Conservation (phyloP, 768 basidiomycete genomes). For the Lactarius deliciosus region DNA sequence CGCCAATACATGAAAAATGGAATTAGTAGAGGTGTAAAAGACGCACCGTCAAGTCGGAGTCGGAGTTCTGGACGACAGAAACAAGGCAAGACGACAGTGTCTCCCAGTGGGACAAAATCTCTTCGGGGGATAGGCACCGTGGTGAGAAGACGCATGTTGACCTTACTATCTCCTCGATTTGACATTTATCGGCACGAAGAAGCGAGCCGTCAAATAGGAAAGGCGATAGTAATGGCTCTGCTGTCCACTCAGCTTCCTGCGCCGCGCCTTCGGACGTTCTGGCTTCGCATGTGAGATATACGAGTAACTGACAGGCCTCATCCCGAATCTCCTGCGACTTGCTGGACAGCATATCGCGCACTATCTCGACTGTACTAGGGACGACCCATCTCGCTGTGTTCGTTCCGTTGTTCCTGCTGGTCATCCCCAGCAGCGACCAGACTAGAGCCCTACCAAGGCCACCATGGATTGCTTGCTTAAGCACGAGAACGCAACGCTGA, state of each 20-base stretch:
- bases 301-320: conserved; percentile 10
- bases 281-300: conserved; percentile 7
- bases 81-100: conserved; percentile 16
- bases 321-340: conserved; percentile 11
- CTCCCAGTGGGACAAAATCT: conserved; percentile 13
- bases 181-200: conserved; percentile 16
- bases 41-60: conserved; percentile 11
- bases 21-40: not conserved
- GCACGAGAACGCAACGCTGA: conserved; percentile 20
- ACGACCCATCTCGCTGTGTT: conserved; percentile 4
- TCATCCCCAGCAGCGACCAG: conserved; percentile 8
- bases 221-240: conserved; percentile 5
- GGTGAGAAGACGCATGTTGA: conserved; percentile 9
- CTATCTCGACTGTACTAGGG: conserved; percentile 9
- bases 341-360: conserved; percentile 24
- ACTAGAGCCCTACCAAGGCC: conserved; percentile 22
- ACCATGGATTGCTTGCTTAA: conserved; percentile 20
- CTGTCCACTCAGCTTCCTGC: conserved; percentile 5
- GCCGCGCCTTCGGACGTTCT: not conserved
- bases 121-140: conserved; percentile 17
- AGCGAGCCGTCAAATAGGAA: conserved; percentile 22
- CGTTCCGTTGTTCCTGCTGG: not conserved
- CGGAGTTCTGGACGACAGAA: not conserved
- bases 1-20: not conserved
- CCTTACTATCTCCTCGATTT: conserved; percentile 7